Evolutionary conservation across 164 flowering plant genomes (phyloP).

Genomic region (Magnolia changhungtana): DNA sequence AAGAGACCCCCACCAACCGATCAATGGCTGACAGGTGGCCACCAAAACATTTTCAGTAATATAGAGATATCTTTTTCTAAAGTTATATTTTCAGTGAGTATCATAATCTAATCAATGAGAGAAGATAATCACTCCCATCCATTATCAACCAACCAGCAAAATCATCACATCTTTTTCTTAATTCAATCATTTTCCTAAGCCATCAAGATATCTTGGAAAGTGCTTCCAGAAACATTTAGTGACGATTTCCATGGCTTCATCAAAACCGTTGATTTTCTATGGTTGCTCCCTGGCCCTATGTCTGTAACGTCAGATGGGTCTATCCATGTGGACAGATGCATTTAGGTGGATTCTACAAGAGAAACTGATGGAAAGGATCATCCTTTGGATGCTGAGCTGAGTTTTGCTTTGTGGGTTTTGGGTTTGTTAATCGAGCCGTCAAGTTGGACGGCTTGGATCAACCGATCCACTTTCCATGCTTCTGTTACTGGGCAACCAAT

Average conservation of each 20-base stretch:
- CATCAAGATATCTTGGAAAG: neutral
- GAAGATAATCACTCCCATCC: neutral
- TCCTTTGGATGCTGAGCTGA: too few species aligned
- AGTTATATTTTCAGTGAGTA: neutral
- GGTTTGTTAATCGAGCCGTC: too few species aligned
- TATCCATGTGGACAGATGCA: too few species aligned
- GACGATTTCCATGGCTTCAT: neutral
- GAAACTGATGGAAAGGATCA: too few species aligned
- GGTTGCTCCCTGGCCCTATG: neutral
- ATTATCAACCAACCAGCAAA: neutral
- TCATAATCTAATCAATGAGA: neutral
- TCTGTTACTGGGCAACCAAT: too few species aligned
- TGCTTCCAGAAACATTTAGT: neutral
- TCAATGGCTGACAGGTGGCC: neutral
- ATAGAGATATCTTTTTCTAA: neutral
- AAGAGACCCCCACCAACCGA: neutral
- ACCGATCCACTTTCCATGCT: too few species aligned
- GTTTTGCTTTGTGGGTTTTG: too few species aligned
- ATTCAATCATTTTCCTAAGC: neutral
- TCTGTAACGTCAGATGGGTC: too few species aligned
- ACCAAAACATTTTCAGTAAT: neutral
- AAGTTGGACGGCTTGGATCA: too few species aligned
- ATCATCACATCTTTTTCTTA: neutral
- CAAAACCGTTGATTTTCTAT: neutral
- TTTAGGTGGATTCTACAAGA: too few species aligned